Evolutionary conservation across 108 stramenopile genomes (phyloP).

Genomic region (Asterionellopsis glacialis): DNA sequence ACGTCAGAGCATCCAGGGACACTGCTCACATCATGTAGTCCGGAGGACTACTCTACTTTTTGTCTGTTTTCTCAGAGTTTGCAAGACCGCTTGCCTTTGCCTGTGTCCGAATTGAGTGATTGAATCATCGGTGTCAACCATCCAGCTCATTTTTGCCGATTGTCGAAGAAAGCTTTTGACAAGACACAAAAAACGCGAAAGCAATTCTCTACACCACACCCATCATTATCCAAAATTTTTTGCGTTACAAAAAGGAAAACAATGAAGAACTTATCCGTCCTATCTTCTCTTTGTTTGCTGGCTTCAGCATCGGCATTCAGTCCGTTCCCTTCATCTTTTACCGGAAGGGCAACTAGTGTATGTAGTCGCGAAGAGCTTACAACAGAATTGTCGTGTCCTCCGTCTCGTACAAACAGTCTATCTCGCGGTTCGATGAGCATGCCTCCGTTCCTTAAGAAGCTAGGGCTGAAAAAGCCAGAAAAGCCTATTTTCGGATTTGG

Average conservation of each 20-base stretch:
- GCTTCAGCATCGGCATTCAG: neutral
- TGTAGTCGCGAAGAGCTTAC: neutral
- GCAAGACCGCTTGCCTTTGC: no score
- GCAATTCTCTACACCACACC: no score
- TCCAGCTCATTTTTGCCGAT: no score
- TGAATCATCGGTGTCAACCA: no score
- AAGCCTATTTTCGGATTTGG: neutral
- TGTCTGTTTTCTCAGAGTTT: no score
- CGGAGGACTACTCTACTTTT: no score
- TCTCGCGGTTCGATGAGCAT: neutral
- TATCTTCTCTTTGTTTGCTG: neutral
- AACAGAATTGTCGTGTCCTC: neutral
- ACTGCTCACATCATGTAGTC: no score
- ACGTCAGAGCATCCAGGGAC: no score
- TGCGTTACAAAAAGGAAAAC: no score
- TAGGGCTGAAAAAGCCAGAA: slow-evolving; percentile 1
- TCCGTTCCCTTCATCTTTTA: neutral
- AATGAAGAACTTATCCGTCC: neutral
- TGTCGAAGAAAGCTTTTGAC: no score
- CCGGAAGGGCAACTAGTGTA: slow-evolving; percentile 1
- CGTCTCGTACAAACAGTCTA: neutral
- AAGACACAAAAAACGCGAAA: neutral
- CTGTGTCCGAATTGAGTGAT: no score
- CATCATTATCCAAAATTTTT: no score
- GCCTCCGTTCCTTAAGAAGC: slow-evolving; percentile 10